Percentiles rank a stretch among this genome's conserved stretches.
These are phyloP conservation scores for Taiozyma onychis DNA, from an alignment of 1,139 yeast species.

Conservation along the genomic window DNA sequence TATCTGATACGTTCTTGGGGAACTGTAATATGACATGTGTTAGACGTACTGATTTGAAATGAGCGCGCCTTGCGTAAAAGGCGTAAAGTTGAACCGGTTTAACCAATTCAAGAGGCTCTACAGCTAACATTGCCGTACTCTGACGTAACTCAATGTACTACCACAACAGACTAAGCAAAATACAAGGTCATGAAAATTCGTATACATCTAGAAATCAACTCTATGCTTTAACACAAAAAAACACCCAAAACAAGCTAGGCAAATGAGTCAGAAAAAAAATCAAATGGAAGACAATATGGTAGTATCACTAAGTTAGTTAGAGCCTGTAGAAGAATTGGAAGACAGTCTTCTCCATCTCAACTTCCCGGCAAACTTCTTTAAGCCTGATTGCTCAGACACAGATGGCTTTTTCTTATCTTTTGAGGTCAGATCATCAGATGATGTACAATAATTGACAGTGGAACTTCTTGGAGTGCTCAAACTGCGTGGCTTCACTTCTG, in stretches of 20 bases:
- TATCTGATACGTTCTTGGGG: too few species aligned
- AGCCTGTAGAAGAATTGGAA: conserved; percentile 18
- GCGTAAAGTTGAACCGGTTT: too few species aligned
- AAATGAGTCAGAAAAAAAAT: too few species aligned
- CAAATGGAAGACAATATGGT: not conserved
- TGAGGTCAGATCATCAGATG: conserved; percentile 1
- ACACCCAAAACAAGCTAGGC: not conserved
- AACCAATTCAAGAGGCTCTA: too few species aligned
- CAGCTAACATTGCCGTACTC: too few species aligned
- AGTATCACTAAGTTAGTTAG: not conserved
- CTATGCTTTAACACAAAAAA: not conserved
- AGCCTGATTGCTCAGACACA: conserved; percentile 16
- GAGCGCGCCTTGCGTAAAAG: too few species aligned
- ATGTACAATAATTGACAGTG: not conserved
- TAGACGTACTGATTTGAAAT: too few species aligned
- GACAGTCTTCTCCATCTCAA: conserved; percentile 24
- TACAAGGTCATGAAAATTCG: not conserved
- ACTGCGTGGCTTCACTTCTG: not conserved
- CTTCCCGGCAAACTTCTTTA: conserved; percentile 22
- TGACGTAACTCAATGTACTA: too few species aligned
- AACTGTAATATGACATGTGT: too few species aligned
- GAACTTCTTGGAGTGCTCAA: not conserved
- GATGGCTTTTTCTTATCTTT: conserved; percentile 7
- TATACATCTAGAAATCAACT: not conserved
- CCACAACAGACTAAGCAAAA: not conserved